Evolutionary conservation across 23 red algal species (phyloP).

Genomic region (Gracilariopsis chorda): DNA sequence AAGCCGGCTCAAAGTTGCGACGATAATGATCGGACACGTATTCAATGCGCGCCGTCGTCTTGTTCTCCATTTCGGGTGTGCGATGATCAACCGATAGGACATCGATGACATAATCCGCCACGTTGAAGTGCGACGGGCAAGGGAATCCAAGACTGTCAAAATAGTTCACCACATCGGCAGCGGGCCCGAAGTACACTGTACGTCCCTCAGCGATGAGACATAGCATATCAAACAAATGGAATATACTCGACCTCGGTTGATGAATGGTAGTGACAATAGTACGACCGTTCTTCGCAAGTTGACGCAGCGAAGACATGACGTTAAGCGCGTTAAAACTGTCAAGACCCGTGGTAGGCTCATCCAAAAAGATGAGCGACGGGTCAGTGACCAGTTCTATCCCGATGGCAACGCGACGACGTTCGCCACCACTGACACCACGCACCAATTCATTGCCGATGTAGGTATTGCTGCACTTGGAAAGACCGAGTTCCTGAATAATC

Average conservation of each 20-base stretch:
- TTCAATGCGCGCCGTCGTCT: conserved; percentile 16
- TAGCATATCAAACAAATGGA: conserved; percentile 78
- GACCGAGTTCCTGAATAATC: conserved; percentile 70
- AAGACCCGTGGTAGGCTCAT: conserved; percentile 70
- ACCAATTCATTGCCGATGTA: conserved; percentile 61
- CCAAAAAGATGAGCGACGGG: conserved; percentile 71
- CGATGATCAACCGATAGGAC: conserved; percentile 53
- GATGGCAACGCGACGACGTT: conserved; percentile 80
- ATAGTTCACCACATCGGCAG: conserved; percentile 48
- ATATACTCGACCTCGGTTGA: conserved; percentile 89
- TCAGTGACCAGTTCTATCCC: conserved; percentile 91
- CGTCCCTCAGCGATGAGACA: conserved; percentile 64
- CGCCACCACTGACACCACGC: conserved; percentile 76
- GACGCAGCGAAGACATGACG: conserved; percentile 53
- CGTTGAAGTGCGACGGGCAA: conserved; percentile 67
- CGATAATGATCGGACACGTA: conserved; percentile 39
- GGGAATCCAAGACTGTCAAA: conserved; percentile 64
- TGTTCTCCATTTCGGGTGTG: not conserved
- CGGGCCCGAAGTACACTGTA: conserved; percentile 75
- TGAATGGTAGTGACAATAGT: conserved; percentile 96
- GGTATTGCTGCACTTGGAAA: conserved; percentile 55
- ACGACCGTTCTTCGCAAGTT: conserved; percentile 63
- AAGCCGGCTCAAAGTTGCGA: conserved; percentile 17
- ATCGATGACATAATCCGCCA: conserved; percentile 78
- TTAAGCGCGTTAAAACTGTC: conserved; percentile 73